phyloP scores from a whole-genome alignment of 2,329 filamentous ascomycete species.

The Ophiosphaerella narmari region DNA sequence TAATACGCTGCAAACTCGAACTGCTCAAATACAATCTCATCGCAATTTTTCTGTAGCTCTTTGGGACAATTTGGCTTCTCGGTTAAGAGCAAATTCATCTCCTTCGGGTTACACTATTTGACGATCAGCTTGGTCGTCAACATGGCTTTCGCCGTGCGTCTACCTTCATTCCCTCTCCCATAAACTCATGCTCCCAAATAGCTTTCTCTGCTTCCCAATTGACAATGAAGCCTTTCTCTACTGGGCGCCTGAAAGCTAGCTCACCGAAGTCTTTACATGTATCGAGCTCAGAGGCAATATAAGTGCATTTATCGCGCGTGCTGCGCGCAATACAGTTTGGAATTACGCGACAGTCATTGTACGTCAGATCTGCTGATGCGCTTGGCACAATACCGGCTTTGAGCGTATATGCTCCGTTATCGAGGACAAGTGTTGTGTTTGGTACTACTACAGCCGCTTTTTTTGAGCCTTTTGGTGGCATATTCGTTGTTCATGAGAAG shows the following conservation, averaged over 20 bases:
- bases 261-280: constrained; percentile 88
- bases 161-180: constrained; percentile 67
- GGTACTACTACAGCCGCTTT: constrained; percentile 26
- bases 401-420: constrained; percentile 90
- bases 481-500: constrained; percentile 1
- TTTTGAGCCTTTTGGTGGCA: constrained; percentile 42
- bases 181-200: constrained; percentile 90
- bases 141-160: constrained; percentile 20
- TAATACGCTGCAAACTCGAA: constrained; percentile 90
- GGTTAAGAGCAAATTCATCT: constrained; percentile 82
- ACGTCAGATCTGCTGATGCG: constrained; percentile 32
- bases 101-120: constrained; percentile 69
- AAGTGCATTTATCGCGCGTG: constrained; percentile 76
- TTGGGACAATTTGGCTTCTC: constrained; percentile 85
- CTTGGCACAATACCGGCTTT: constrained; percentile 76
- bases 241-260: constrained; percentile 80
- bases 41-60: constrained; percentile 82
- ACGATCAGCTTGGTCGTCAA: constrained; percentile 11
- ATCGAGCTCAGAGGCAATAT: constrained; percentile 78
- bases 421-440: constrained; percentile 74
- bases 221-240: constrained; percentile 93
- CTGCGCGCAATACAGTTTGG: constrained; percentile 86
- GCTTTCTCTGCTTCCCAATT: constrained; percentile 97
- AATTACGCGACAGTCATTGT: constrained; percentile 65
- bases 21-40: constrained; percentile 97